A percentile compares a stretch with the other conserved stretches of the same genome.
These are phyloP conservation scores for Mycena rosella DNA, from an alignment of 768 basidiomycete genomes.

Conservation along the genomic window DNA sequence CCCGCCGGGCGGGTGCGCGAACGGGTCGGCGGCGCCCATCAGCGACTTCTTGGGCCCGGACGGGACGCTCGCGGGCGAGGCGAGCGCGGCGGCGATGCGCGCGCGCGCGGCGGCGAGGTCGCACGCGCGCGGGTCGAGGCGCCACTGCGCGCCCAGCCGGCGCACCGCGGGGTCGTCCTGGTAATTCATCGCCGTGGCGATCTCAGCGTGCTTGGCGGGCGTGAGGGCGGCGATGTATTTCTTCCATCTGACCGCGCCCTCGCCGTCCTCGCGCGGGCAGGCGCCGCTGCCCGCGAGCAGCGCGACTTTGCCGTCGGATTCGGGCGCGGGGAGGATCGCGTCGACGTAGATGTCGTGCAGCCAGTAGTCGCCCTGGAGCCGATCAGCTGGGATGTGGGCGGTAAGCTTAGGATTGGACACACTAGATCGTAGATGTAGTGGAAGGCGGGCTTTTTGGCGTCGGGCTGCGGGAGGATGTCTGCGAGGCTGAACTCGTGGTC, in stretches of 20 bases:
- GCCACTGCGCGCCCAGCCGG: conserved; percentile 24
- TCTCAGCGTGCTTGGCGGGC: conserved; percentile 19
- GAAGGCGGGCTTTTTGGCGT: conserved; percentile 15
- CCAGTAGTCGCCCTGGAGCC: conserved; percentile 23
- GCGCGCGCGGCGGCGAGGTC: conserved; percentile 23
- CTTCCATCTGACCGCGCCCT: conserved; percentile 22
- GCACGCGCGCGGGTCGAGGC: conserved; percentile 23
- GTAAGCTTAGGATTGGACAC: neutral
- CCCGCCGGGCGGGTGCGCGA: neutral
- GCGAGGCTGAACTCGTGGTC: conserved; percentile 23
- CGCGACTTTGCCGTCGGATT: conserved; percentile 23
- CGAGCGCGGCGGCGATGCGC: conserved; percentile 29
- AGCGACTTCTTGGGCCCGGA: conserved; percentile 25
- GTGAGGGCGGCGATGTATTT: conserved; percentile 16
- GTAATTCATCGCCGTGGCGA: conserved; percentile 23
- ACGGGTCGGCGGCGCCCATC: conserved; percentile 9
- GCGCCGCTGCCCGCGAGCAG: conserved; percentile 28
- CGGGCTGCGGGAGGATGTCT: conserved; percentile 13
- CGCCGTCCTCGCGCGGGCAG: conserved; percentile 31
- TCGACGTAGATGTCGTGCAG: conserved; percentile 32
- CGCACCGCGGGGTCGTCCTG: conserved; percentile 23
- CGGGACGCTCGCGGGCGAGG: conserved; percentile 29
- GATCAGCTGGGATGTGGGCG: neutral
- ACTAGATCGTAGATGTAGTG: conserved; percentile 28
- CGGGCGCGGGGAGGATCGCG: conserved; percentile 4